These are phyloP conservation scores for Castanea mollissima DNA, from an alignment of 306 rosid species.

Conservation along the genomic window DNA sequence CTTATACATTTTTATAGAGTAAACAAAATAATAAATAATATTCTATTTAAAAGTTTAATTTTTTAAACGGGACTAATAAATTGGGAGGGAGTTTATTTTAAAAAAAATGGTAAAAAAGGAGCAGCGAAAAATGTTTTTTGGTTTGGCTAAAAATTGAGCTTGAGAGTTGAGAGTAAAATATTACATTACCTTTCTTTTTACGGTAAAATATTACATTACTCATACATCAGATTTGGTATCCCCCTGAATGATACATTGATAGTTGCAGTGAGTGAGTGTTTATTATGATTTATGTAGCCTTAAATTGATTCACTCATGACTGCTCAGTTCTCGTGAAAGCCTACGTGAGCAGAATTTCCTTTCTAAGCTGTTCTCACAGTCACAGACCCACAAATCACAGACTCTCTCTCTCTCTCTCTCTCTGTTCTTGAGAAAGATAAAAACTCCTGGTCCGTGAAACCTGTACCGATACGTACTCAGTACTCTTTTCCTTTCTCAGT, in stretches of 20 bases:
- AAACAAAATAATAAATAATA: too few relatives aligned
- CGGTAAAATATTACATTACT: too few relatives aligned
- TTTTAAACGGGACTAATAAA: too few relatives aligned
- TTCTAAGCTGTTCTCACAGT: constrained; percentile 11
- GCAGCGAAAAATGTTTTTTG: too few relatives aligned
- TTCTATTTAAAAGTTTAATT: too few relatives aligned
- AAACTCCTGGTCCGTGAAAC: constrained; percentile 68
- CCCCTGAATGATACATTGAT: not conserved
- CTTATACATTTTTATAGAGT: too few relatives aligned
- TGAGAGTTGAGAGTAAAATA: too few relatives aligned
- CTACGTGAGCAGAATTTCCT: constrained; percentile 31
- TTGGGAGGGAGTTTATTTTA: too few relatives aligned
- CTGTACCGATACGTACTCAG: constrained; percentile 33
- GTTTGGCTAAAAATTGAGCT: too few relatives aligned
- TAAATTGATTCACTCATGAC: constrained; percentile 48
- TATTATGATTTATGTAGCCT: constrained; percentile 34
- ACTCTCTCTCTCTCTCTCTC: constrained; percentile 12
- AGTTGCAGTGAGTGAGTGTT: constrained; percentile 33
- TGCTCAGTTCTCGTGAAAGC: constrained; percentile 68
- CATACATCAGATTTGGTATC: not conserved
- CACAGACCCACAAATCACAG: constrained; percentile 26
- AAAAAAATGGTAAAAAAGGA: too few relatives aligned
- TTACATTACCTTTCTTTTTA: too few relatives aligned
- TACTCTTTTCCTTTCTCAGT: constrained; percentile 6
- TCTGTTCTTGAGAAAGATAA: constrained; percentile 20